Evolutionary conservation across 179 eudicot species (phyloP).

Genomic region (Beta lomatogona): DNA sequence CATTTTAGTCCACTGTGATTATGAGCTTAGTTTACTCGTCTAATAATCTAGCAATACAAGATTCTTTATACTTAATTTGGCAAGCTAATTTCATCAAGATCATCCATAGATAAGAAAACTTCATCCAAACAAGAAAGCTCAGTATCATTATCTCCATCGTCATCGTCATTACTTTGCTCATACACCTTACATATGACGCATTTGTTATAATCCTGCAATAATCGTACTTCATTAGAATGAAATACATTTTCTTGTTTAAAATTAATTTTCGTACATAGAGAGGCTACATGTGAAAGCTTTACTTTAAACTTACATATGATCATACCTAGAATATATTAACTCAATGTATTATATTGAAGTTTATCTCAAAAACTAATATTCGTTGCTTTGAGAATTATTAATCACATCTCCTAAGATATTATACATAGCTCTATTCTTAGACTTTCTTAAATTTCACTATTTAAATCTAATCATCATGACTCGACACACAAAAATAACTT

Average conservation of each 20-base stretch:
- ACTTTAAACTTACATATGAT: neutral
- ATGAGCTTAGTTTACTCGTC: slow-evolving; percentile 3
- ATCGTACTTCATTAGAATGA: neutral
- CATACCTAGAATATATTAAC: neutral
- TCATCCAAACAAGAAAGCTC: slow-evolving; percentile 92
- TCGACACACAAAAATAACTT: too few relatives aligned
- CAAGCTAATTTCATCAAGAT: slow-evolving; percentile 76
- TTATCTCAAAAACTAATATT: neutral
- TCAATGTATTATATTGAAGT: neutral
- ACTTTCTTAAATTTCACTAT: too few relatives aligned
- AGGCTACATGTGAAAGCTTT: neutral
- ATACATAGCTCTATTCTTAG: too few relatives aligned
- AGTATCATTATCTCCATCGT: slow-evolving; percentile 46
- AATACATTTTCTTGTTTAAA: too few relatives aligned
- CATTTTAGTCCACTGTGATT: slow-evolving; percentile 2
- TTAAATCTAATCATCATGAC: too few relatives aligned
- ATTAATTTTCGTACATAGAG: neutral
- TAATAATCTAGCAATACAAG: slow-evolving; percentile 7
- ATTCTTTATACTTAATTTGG: slow-evolving; percentile 42
- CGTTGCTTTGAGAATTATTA: too few relatives aligned
- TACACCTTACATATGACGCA: slow-evolving; percentile 49
- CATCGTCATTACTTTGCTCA: slow-evolving; percentile 53
- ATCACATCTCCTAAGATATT: too few relatives aligned
- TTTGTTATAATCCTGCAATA: slow-evolving; percentile 38
- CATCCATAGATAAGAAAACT: slow-evolving; percentile 88